Base-by-base conservation (phyloP, 2,329 filamentous ascomycete genomes). In the Nigrograna mackinnonii region DNA sequence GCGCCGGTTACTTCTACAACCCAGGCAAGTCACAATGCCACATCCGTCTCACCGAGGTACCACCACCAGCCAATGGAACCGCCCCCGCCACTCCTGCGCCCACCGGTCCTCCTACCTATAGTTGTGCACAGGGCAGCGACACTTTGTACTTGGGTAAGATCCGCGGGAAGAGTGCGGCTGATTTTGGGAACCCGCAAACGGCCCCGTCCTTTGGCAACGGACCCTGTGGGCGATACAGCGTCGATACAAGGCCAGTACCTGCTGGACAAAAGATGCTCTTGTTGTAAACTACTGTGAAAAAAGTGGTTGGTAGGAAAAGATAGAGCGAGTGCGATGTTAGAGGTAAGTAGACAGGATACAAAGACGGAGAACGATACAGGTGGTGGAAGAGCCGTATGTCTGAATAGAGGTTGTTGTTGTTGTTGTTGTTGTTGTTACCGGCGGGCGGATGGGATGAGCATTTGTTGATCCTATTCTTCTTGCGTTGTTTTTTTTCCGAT, bases 1-100 rank as follows among this genome's bases (percentile, higher is more conserved):
- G 58, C 50, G 53, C 58, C 4, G 57, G 55, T 4, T 57, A 54
- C 21, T 55, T 59, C 50, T 59, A 43, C 44, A 50, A 45, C 6
- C 54, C 57, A 11, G 47, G 44, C 14, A 14, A 36, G 7, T 5
- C n/a, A 7, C 36, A 56, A 43, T 62, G 58, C 52, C 55, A 55
- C 33, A 36, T 62, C 19, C 50, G 55, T 22, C 52, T 62, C 22
- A 57, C 54, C 3, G 41, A 50, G 16, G 17, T 37, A 9, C 37
- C 44, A 12, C 24, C 40, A 9, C 20, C 21, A 34, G 36, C 32
- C 16, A 26, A 32, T 24, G 22, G 20, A 5, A 36, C 20, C 31
- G 28, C 24, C 37, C 26, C 31, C 20, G 31, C 20, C 40, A 44
- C 30, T 28, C 22, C 17, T 13, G 7, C 16, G 18, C 19, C 24